Percentiles rank a stretch among this genome's conserved stretches.
These are phyloP conservation scores for Teratosphaeria pseudoeucalypti DNA, from an alignment of 2,329 filamentous ascomycete genomes.

Conservation along the genomic window DNA sequence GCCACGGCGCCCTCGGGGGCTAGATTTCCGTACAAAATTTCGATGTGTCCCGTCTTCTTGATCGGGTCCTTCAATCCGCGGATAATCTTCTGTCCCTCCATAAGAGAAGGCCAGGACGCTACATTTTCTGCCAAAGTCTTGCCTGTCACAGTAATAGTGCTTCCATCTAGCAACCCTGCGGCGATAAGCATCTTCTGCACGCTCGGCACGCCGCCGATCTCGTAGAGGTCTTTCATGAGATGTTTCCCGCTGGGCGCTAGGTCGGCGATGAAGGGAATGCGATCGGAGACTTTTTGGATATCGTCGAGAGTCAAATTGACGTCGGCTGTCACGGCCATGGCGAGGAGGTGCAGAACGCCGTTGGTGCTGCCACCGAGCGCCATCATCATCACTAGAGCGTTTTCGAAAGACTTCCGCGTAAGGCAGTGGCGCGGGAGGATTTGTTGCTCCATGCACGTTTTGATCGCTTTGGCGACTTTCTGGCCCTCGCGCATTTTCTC, in stretches of 20 bases:
- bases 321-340: slow-evolving; percentile 78
- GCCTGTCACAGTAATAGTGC: slow-evolving; percentile 72
- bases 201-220: slow-evolving; percentile 73
- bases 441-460: slow-evolving; percentile 67
- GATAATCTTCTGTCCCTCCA: slow-evolving; percentile 68
- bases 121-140: slow-evolving; percentile 77
- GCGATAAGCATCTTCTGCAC: slow-evolving; percentile 80
- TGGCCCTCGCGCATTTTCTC: slow-evolving; percentile 81
- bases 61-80: slow-evolving; percentile 71
- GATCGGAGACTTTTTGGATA: slow-evolving; percentile 68
- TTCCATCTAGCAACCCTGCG: slow-evolving; percentile 63
- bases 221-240: slow-evolving; percentile 79
- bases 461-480: slow-evolving; percentile 68
- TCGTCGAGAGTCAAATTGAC: slow-evolving; percentile 72
- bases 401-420: slow-evolving; percentile 73
- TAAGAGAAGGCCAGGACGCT: slow-evolving; percentile 62
- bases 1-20: slow-evolving; percentile 83
- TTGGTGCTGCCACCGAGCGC: slow-evolving; percentile 85
- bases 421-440: slow-evolving; percentile 72
- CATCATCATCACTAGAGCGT: slow-evolving; percentile 84
- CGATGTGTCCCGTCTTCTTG: slow-evolving; percentile 77
- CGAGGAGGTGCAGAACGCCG: slow-evolving; percentile 76
- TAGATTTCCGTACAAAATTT: slow-evolving; percentile 78
- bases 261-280: slow-evolving; percentile 77
- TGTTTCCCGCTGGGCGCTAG: slow-evolving; percentile 75